Evolutionary conservation across 2,329 filamentous ascomycete species (phyloP).

Genomic region (Aspergillus sp.): DNA sequence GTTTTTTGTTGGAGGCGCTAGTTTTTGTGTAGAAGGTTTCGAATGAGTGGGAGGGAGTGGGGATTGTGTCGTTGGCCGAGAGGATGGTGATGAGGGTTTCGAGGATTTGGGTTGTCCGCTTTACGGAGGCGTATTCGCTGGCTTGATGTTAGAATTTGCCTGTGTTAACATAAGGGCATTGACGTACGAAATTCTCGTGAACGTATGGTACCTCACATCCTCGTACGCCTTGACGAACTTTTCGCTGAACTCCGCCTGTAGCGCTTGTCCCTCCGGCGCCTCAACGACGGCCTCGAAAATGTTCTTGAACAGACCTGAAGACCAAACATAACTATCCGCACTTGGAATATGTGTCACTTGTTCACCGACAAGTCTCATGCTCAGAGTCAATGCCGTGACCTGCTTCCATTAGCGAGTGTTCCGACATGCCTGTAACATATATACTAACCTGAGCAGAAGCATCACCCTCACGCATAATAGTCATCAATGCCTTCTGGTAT

Average conservation of each 20-base stretch:
- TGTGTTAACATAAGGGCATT: neutral
- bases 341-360: constrained; percentile 60
- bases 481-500: constrained; percentile 58
- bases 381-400: constrained; percentile 65
- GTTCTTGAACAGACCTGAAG: constrained; percentile 57
- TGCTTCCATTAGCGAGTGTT: constrained; percentile 26
- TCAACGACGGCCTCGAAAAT: constrained; percentile 59
- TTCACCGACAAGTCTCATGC: constrained; percentile 78
- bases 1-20: constrained; percentile 61
- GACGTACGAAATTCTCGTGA: constrained; percentile 64
- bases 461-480: constrained; percentile 55
- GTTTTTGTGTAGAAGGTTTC: constrained; percentile 35
- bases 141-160: constrained; percentile 4
- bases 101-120: constrained; percentile 22
- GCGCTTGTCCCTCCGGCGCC: constrained; percentile 49
- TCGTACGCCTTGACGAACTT: constrained; percentile 75
- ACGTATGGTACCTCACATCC: constrained; percentile 78
- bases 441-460: constrained; percentile 45
- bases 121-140: constrained; percentile 29
- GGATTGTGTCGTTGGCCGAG: constrained; percentile 58
- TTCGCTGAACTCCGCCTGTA: constrained; percentile 66
- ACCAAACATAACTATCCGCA: constrained; percentile 62
- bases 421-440: neutral
- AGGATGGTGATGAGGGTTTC: constrained; percentile 35
- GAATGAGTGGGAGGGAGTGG: constrained; percentile 37